Base-by-base conservation (phyloP, 768 basidiomycete genomes). In the Auricularia heimuer region DNA sequence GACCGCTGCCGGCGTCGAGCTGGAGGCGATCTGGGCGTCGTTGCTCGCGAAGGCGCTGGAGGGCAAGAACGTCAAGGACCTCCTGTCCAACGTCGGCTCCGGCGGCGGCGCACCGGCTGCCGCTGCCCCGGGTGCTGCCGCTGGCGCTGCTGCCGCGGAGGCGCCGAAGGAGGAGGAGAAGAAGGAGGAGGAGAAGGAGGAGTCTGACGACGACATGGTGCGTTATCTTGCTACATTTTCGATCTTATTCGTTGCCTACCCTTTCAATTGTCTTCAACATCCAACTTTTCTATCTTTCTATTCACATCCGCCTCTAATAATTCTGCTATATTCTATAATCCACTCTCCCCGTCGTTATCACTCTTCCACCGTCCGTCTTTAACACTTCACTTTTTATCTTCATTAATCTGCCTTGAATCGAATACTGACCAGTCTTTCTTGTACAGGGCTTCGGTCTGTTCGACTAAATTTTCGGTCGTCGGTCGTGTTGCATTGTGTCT, bases 11-110 rank as follows among this genome's bases (percentile, higher is more conserved):
- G 79, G 79, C 65, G 81, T 93, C 68, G 94, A 97, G 33, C 73
- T 97, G 66, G 97, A 98, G 79, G 84, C 95, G 65, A 98, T 99
- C 81, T 98, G 97, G 97, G 94, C 94, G 65, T 78, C 89, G 14
- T 89, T 99, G 72, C 92, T 99, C 74, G 91, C 96, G 68, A 98
- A 97, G 78, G 96, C 97, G 42, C 87, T 99, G 63, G 94, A 96
- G 79, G 96, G 95, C 73, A 97, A 96, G 84, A 86, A 98, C 80
- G 85, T 99, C 73, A 98, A 93, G 80, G 94, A 95, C 56, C 83
- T 98, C 63, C 85, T 99, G 69, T 89, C 90, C 68, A 96, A 93
- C 82, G 94, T 99, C 68, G 95, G 96, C 68, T 81, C 92, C 64
- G 94, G 95, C 67, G 94, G 92, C 67, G 94, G 87, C 67, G 92